Evolutionary conservation across 441 rosid species (phyloP), one percentile per base, ranked within the genome.

Genomic region (Populus hybrid): DNA sequence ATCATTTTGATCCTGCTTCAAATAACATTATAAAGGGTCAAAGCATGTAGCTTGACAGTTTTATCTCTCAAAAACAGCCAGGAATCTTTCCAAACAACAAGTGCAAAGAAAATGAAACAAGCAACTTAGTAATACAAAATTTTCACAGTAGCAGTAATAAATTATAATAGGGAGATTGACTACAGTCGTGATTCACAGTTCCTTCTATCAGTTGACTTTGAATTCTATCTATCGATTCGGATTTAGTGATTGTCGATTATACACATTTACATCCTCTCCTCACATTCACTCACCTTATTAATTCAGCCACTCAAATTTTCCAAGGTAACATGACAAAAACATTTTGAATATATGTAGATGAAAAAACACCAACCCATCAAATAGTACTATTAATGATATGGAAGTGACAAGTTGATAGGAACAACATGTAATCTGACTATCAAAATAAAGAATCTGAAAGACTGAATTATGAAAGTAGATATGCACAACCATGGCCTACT

Each of bases 1-100:
- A 67, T 87, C 94, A 21, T 76, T 85, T 38, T 82, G 90, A 66
- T 86, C 97, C 88, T 92, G 97, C 92, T 86, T 61, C 80, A 79
- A 68, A 84, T 67, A 36, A 30, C 53, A 71, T 21, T 36, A 68
- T 50, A 18, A 32, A 79, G 40, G 19, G 18, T 79, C 78, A 79
- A 79, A 69, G 61, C 53, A 70, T 67, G 61, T 1, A 6, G 7
- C n/a, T 53, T 53, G 1, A 30, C 32, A 53, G 2, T 53, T 53
- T 50, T 18, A 6, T 16, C 61, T 53, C 61, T 53, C n/a, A 53
- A 53, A 16, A 53, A 53, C n/a, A 53, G 21, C 0, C 1, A 16
- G n/a, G 61, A 16, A 53, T 53, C n/a, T 53, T 53, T 53, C 61
- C 61, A 53, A 18, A 18, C n/a, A 53, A 53, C 59, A 50, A 5